A percentile compares a stretch with the other conserved stretches of the same genome.
Evolutionary conservation across 768 basidiomycete genomes (phyloP).

Genomic region (Podaxis sp.): DNA sequence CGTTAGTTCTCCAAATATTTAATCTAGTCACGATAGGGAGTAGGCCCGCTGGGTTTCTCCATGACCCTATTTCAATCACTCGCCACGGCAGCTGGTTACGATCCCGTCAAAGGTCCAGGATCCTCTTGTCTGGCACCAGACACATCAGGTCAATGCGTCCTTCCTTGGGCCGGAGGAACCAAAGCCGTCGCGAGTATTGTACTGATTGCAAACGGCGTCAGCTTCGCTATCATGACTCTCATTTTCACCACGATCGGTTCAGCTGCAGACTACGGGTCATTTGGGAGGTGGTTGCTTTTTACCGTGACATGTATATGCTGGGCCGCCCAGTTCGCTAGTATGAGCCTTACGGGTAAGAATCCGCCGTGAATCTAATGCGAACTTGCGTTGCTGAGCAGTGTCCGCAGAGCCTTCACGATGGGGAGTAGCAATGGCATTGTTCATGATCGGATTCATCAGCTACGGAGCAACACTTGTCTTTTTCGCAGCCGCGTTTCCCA

Average conservation of each 20-base stretch:
- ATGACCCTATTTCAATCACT: conserved; percentile 76
- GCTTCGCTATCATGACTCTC: conserved; percentile 79
- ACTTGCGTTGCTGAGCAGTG: neutral
- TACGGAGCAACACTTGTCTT: conserved; percentile 84
- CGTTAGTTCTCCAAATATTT: neutral
- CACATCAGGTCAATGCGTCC: conserved; percentile 72
- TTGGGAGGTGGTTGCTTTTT: conserved; percentile 80
- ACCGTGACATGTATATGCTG: conserved; percentile 73
- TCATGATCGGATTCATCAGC: conserved; percentile 76
- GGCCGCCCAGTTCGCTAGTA: conserved; percentile 77
- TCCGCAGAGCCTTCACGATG: conserved; percentile 61
- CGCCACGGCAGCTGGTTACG: conserved; percentile 71
- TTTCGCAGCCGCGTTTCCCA: conserved; percentile 76
- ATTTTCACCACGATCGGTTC: conserved; percentile 82
- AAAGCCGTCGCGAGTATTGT: conserved; percentile 76
- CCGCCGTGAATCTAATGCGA: neutral
- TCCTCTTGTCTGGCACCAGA: conserved; percentile 59
- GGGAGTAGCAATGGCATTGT: conserved; percentile 75
- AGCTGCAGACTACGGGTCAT: conserved; percentile 71
- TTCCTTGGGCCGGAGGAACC: conserved; percentile 74
- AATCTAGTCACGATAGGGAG: conserved; percentile 44
- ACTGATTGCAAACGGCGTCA: conserved; percentile 73
- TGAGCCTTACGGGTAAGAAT: conserved; percentile 64
- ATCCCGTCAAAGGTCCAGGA: conserved; percentile 67
- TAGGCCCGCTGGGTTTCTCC: conserved; percentile 67